These are phyloP conservation scores for Apiotrichum sp. DNA, from an alignment of 1,284 basidiomycete genomes.

Conservation along the genomic window DNA sequence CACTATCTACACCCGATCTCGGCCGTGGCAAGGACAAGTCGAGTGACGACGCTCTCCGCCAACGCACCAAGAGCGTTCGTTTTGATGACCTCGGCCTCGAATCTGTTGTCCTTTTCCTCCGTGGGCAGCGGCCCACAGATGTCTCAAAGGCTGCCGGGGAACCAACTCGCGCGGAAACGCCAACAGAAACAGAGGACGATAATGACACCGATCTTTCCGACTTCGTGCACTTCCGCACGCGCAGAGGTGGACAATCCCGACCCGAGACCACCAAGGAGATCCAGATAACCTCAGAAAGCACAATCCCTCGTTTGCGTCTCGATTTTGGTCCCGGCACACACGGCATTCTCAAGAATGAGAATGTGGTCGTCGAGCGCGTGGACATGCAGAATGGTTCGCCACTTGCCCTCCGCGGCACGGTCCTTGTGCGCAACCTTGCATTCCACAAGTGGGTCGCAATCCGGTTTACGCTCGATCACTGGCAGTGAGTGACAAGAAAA, in stretches of 20 bases:
- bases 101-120: slow-evolving; percentile 45
- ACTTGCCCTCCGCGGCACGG: slow-evolving; percentile 46
- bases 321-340: slow-evolving; percentile 43
- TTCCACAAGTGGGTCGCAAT: slow-evolving; percentile 54
- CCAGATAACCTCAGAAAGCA: slow-evolving; percentile 29
- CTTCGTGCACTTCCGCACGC: slow-evolving; percentile 44
- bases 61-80: slow-evolving; percentile 44
- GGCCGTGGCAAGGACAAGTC: slow-evolving; percentile 24
- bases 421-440: slow-evolving; percentile 51
- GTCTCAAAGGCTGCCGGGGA: slow-evolving; percentile 41
- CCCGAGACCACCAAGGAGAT: slow-evolving; percentile 27
- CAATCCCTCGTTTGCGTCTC: slow-evolving; percentile 41
- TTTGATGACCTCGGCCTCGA: slow-evolving; percentile 42
- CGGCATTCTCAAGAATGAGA: slow-evolving; percentile 30
- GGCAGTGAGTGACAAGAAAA: slow-evolving; percentile 46
- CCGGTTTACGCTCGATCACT: slow-evolving; percentile 54
- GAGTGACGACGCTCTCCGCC: slow-evolving; percentile 23
- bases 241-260: slow-evolving; percentile 9
- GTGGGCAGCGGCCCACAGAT: slow-evolving; percentile 44
- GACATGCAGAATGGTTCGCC: slow-evolving; percentile 30
- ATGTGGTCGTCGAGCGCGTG: slow-evolving; percentile 44
- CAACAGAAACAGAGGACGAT: slow-evolving; percentile 44
- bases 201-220: slow-evolving; percentile 43
- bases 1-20: slow-evolving; percentile 46
- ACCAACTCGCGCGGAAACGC: slow-evolving; percentile 15